Evolutionary conservation across 345 rosid genomes (phyloP).

Genomic region (Cardiospermum halicacabum): DNA sequence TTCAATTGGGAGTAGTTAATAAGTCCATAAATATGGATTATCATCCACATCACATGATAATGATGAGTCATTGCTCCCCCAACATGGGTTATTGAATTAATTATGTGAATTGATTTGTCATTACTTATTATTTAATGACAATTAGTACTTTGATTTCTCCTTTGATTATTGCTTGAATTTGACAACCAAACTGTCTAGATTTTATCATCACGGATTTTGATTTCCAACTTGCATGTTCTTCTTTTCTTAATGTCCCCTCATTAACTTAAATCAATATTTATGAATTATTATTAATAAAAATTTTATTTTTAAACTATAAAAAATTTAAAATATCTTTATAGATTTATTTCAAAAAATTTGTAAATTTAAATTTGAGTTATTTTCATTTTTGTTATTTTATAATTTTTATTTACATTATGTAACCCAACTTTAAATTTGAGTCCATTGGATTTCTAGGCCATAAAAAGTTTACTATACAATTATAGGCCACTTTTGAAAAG

Average conservation of each 20-base stretch:
- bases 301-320: no score
- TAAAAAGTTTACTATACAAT: no score
- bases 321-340: no score
- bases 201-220: background rate
- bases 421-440: no score
- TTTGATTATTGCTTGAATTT: background rate
- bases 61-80: constrained; percentile 14
- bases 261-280: background rate
- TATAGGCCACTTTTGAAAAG: no score
- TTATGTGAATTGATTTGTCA: background rate
- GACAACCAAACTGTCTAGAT: background rate
- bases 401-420: no score
- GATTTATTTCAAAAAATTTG: no score
- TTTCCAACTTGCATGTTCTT: background rate
- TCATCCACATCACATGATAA: no score
- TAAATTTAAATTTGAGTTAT: no score
- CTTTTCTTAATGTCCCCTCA: background rate
- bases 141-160: background rate
- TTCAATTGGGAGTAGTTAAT: background rate
- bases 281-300: no score
- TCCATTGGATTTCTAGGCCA: no score
- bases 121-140: background rate
- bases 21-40: background rate
- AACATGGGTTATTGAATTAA: background rate
- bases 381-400: no score